Evolutionary conservation across 2,329 filamentous ascomycete species (phyloP).

Genomic region (Xylariales sp.): DNA sequence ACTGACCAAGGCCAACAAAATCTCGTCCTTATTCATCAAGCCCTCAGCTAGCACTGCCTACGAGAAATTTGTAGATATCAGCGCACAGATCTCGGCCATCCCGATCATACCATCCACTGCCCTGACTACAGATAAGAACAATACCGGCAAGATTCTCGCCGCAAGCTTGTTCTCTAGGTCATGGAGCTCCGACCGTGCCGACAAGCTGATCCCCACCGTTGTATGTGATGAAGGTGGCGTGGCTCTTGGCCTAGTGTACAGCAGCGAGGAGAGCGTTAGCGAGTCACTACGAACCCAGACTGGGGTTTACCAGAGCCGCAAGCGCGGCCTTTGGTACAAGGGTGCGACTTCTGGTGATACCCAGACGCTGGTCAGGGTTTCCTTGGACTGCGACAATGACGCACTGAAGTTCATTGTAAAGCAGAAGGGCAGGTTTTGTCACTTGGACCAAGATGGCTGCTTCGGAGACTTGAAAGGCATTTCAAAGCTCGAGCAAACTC

Average conservation of each 20-base stretch:
- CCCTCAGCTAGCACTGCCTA: slow-evolving; percentile 40
- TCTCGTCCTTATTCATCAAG: slow-evolving; percentile 46
- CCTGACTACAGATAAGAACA: slow-evolving; percentile 64
- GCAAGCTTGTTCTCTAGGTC: slow-evolving; percentile 68
- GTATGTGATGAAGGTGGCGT: slow-evolving; percentile 85
- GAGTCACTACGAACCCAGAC: slow-evolving; percentile 75
- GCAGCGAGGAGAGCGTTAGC: slow-evolving; percentile 82
- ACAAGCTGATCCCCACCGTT: slow-evolving; percentile 82
- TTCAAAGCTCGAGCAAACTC: slow-evolving; percentile 79
- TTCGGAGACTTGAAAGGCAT: slow-evolving; percentile 84
- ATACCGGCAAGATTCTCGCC: slow-evolving; percentile 58
- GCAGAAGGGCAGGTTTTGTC: slow-evolving; percentile 91
- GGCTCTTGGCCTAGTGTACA: slow-evolving; percentile 88
- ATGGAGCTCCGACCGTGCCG: slow-evolving; percentile 76
- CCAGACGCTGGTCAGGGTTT: slow-evolving; percentile 80
- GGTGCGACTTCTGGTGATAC: slow-evolving; percentile 91
- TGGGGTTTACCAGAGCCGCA: slow-evolving; percentile 94
- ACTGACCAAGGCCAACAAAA: slow-evolving; percentile 36
- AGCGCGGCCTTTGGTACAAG: slow-evolving; percentile 95
- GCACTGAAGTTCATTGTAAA: slow-evolving; percentile 85
- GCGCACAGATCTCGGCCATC: slow-evolving; percentile 52
- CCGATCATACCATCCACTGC: slow-evolving; percentile 69
- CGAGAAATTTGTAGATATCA: slow-evolving; percentile 40
- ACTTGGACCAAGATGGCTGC: slow-evolving; percentile 86
- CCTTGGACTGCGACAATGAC: slow-evolving; percentile 90